Conservation (phyloP, 2,329 filamentous ascomycete species). For the Westerdykella ornata region DNA sequence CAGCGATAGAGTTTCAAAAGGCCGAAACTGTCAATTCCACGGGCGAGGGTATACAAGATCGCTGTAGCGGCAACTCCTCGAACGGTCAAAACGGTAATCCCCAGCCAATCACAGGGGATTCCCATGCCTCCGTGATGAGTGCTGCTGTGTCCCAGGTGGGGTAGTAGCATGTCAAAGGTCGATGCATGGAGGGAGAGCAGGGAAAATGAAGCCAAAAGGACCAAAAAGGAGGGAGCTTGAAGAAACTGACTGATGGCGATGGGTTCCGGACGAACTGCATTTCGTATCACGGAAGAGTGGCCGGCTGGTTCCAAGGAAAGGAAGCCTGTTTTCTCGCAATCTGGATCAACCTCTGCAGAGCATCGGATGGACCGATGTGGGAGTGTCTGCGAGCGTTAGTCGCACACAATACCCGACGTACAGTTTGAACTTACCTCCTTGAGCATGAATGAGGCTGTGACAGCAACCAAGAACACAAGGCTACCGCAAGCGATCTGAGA, state of each 20-base stretch:
- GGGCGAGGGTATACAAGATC: conserved; percentile 36
- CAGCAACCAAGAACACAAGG: conserved; percentile 38
- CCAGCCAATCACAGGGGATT: conserved; percentile 42
- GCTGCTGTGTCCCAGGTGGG: conserved; percentile 43
- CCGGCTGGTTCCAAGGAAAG: conserved; percentile 34
- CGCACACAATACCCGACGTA: neutral
- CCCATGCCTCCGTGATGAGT: conserved; percentile 42
- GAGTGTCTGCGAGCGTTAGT: conserved; percentile 20
- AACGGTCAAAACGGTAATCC: conserved; percentile 38
- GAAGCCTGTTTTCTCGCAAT: conserved; percentile 45
- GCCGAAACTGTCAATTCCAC: conserved; percentile 34
- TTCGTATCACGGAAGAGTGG: conserved; percentile 31
- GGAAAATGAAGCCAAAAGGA: conserved; percentile 46
- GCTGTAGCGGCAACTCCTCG: conserved; percentile 37
- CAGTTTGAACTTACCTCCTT: conserved; percentile 32
- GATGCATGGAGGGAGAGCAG: conserved; percentile 52
- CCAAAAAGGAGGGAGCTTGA: conserved; percentile 41
- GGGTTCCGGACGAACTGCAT: conserved; percentile 36
- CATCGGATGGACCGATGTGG: conserved; percentile 21
- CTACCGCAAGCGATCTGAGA: conserved; percentile 41
- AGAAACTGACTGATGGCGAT: conserved; percentile 43
- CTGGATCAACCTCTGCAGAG: conserved; percentile 22
- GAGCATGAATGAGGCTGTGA: conserved; percentile 37
- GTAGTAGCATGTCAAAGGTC: conserved; percentile 47
- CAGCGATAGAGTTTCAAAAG: conserved; percentile 41